Base-by-base conservation (phyloP, 1,139 yeast genomes). In the Lodderomyces orthopsilosis region DNA sequence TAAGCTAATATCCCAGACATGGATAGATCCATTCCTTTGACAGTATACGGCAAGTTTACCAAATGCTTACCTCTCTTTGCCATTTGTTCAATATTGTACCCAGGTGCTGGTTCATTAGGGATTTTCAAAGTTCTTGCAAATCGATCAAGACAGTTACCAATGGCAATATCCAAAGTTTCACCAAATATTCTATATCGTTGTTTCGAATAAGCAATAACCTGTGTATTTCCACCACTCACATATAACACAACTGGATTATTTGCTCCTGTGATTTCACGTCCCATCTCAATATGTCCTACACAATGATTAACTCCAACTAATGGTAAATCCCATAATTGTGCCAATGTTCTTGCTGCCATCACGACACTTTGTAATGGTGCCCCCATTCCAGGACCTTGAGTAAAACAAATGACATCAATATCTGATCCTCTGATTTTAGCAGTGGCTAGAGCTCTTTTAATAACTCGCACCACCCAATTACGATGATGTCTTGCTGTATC, bases 321-420 rank as follows among this genome's bases (percentile, higher is more conserved):
- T 0, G 98, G 98, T 24, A 86, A 69, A 5, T 77, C 59, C 95
- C 96, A 90, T 56, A 93, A 60, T 52, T 85, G 81, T 15, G 93
- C 73, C 38, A 91, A 67, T 0, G 97, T 83, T 56, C 99, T 73
- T 1, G 98, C 98, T 1, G 95, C 95, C 37, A 93, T 74, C 2
- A 86, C 98, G 33, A 90, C 97, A 50, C 94, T 82, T 55, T 93
- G 96, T 46, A 93, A 68, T 0, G 98, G 99, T 1, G 98, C 98
- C 2, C 98, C 99, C 98, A 93, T 94, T 1, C 99, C 99, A 0
- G 98, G 98, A 4, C 98, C 99, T 63, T 87, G 95, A 1, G 98
- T 93, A 62, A 91, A 93, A 62, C 97, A 90, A 43, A 93, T 86
- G 54, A 95, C 90, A 62, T 91, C 96, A 22, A 93, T 65, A 41